Base-by-base conservation (phyloP, 495 filamentous ascomycete genomes). In the Darksidea phi region DNA sequence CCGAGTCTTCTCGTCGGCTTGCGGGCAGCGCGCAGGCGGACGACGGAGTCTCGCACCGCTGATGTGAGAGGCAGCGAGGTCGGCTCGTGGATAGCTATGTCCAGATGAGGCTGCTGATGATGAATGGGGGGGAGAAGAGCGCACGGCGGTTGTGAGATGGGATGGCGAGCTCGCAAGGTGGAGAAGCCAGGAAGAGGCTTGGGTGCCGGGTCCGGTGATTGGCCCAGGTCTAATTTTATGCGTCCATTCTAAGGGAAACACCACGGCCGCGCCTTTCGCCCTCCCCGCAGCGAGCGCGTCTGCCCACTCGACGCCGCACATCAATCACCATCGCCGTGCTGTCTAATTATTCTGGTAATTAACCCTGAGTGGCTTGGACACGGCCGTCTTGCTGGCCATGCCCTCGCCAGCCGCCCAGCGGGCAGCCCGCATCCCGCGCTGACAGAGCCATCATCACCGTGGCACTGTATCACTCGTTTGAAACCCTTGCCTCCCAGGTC, bases 101-200 rank as follows among this genome's bases (percentile, higher is more conserved):
- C 46, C 43, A 20, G 38, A 50, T 54, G 49, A 51, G 53, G 59
- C 59, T 63, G 59, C 59, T 48, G 28, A n/a, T 51, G 59, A 60
- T 43, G 59, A 57, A 59, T 53, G 61, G 49, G 49, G 26, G 12
- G 18, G 54, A 59, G 61, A 46, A 59, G 61, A 46, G 47, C 10
- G 60, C 45, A 51, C 53, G 48, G 49, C 54, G 61, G 54, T 18
- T 15, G 13, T 17, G 26, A 23, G 13, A 28, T 53, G 59, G 42
- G 57, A 54, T 58, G 18, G 61, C 46, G 21, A 38, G 25, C 1
- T 15, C 18, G 10, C 36, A 37, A 43, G 52, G 37, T 48, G 47
- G 49, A 38, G 41, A 26, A 34, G 56, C 41, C 41, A 43, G 47
- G 56, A 59, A 38, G 12, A 23, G 28, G 21, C 25, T 12, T 37